Base-by-base conservation (phyloP, 441 rosid species). In the Populus tomentosa region DNA sequence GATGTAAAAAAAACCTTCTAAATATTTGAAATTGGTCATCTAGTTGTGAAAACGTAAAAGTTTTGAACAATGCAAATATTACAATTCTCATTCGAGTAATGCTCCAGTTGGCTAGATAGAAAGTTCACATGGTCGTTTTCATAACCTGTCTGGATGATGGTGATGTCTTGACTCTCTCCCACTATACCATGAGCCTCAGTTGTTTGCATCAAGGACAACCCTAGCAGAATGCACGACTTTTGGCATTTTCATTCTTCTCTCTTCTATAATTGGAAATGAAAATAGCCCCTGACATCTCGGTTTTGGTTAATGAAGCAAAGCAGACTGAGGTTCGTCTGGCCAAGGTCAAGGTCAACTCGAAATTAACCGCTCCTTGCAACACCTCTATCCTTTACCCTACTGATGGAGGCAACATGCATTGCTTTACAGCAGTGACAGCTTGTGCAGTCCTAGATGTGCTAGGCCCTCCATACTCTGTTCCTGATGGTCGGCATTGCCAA, bases 391-490 rank as follows among this genome's bases (percentile, higher is more conserved):
- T 95, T 40, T 95, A 90, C 82, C 99, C 99, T 5, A 87, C 89
- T 18, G 93, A 95, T 67, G 99, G 97, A 56, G 99, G 99, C 75
- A 95, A 95, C 87, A 92, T 92, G 92, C 99, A 95, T 82, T 72
- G 97, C 81, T 92, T 95, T 90, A 94, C 95, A 3, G 97, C 92
- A 0, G 83, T 84, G 74, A 92, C 97, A 2, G 90, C 97, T 1
- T 92, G 99, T 28, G 98, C 99, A 0, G 94, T 95, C 69, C 88
- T 95, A 5, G 99, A 95, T 21, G 97, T 95, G 63, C 91, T 95
- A 35, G 95, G 95, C 33, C 99, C 99, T 50, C 98, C 99, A 6
- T 95, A 95, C 80, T 82, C 86, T 0, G 92, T 88, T 63, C 81
- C 82, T 0, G 95, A 94, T 0, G 97, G 97, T 24, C 91, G 99